Conservation (phyloP, 2,329 filamentous ascomycete species). For the Chaetothyriales sp. region DNA sequence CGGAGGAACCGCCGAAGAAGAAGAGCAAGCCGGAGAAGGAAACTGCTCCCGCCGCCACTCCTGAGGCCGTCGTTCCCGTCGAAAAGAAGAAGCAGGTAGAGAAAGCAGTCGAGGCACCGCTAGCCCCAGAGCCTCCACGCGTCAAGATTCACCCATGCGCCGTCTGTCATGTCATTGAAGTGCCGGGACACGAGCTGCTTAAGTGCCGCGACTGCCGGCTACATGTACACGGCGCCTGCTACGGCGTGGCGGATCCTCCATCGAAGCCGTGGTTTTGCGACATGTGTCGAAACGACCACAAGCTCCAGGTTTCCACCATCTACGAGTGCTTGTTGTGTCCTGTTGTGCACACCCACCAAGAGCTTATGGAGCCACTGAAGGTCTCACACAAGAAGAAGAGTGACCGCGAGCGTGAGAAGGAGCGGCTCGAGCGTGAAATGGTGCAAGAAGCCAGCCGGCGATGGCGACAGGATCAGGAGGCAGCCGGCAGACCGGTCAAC, state of each 20-base stretch:
- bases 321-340: slow-evolving; percentile 92
- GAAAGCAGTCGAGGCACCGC: slow-evolving; percentile 41
- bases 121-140: slow-evolving; percentile 64
- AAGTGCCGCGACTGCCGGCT: slow-evolving; percentile 78
- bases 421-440: slow-evolving; percentile 70
- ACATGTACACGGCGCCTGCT: slow-evolving; percentile 82
- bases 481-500: slow-evolving; percentile 64
- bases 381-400: slow-evolving; percentile 73
- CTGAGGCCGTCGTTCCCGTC: slow-evolving; percentile 26
- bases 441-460: slow-evolving; percentile 64
- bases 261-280: slow-evolving; percentile 84
- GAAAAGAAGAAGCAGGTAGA: slow-evolving; percentile 51
- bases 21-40: slow-evolving; percentile 41
- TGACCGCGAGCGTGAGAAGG: slow-evolving; percentile 80
- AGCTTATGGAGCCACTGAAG: slow-evolving; percentile 72
- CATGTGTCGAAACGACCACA: slow-evolving; percentile 88
- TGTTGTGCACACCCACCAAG: slow-evolving; percentile 62
- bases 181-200: slow-evolving; percentile 54
- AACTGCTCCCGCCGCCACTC: slow-evolving; percentile 30
- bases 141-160: slow-evolving; percentile 69
- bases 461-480: slow-evolving; percentile 68
- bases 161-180: slow-evolving; percentile 62
- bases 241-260: slow-evolving; percentile 53
- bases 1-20: slow-evolving; percentile 43
- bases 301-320: slow-evolving; percentile 77